Evolutionary conservation across 768 basidiomycete species (phyloP), one percentile per base, ranked within the genome.

Genomic region (Suillus discolor): DNA sequence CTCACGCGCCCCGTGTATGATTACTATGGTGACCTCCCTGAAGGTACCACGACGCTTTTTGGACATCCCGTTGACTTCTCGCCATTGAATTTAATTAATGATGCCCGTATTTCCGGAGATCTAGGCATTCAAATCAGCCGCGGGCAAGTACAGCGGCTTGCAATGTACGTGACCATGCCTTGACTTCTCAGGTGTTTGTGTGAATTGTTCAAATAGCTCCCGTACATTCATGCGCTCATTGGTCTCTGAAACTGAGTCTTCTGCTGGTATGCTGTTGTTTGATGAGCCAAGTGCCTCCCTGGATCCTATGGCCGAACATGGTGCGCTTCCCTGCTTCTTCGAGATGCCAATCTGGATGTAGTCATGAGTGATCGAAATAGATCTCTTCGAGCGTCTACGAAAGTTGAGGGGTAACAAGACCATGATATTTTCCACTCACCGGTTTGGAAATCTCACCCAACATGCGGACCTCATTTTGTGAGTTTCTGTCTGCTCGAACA

Each of bases 241-340:
- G 31, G 74, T 81, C 20, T 80, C 83, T 2, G 75, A 75, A 53
- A 63, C 62, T 3, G 81, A 84, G 63, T 69, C 81, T 13, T 73
- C 74, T 20, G 84, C 89, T 11, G 87, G 88, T 0, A 73, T 91
- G 28, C 72, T 91, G 44, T 79, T 90, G 20, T 91, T 90, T 68
- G 89, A 92, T 66, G 89, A 92, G 67, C 90, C 90, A 0, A 89
- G 87, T 34, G 90, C 90, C 5, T 87, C 89, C 66, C 79, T 91
- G 51, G 89, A 92, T 74, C 92, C 92, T 6, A 84, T 82, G 12
- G 91, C 92, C 4, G 92, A 93, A 70, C 89, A 93, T 67, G 89
- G 84, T 83, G 62, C 28, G 70, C 65, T 44, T 11, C 31, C 51
- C 25, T 1, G 7, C 41, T 28, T 23, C 16, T 39, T 51, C 3